A percentile compares a stretch with the other conserved stretches of the same genome.
Conservation (phyloP, 306 rosid species). For the Vigna radiata region DNA sequence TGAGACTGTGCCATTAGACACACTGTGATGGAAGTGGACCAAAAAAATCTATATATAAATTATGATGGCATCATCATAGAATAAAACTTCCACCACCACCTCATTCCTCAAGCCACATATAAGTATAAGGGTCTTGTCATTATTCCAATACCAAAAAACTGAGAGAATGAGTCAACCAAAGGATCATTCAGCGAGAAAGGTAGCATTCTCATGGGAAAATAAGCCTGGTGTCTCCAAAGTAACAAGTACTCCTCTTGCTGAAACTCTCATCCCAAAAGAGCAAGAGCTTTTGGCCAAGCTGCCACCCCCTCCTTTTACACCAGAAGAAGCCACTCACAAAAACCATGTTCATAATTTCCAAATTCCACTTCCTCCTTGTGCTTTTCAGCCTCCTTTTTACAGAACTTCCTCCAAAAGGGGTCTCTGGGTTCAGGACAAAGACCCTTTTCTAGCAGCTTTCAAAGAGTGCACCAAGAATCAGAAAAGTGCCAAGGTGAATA, state of each 20-base stretch:
- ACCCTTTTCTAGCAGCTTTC: slow-evolving; percentile 76
- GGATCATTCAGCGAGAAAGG: slow-evolving; percentile 42
- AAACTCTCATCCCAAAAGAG: slow-evolving; percentile 34
- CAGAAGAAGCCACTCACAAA: slow-evolving; percentile 26
- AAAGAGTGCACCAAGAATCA: slow-evolving; percentile 68
- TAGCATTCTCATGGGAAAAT: slow-evolving; percentile 87
- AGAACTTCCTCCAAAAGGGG: slow-evolving; percentile 59
- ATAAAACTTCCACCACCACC: slow-evolving; percentile 19
- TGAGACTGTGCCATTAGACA: slow-evolving; percentile 6
- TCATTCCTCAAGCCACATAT: background rate
- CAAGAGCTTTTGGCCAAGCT: slow-evolving; percentile 44
- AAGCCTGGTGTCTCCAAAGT: slow-evolving; percentile 68
- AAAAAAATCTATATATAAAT: slow-evolving; percentile 38
- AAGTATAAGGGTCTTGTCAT: slow-evolving; percentile 7
- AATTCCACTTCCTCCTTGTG: slow-evolving; percentile 82
- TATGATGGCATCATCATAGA: slow-evolving; percentile 5
- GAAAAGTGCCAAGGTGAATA: slow-evolving; percentile 30
- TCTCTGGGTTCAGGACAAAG: slow-evolving; percentile 54
- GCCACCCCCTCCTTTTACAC: slow-evolving; percentile 66
- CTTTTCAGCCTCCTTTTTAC: slow-evolving; percentile 61
- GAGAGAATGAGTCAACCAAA: slow-evolving; percentile 45
- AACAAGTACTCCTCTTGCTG: slow-evolving; percentile 14
- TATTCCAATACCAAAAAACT: background rate
- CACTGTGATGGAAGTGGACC: background rate
- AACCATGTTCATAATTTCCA: slow-evolving; percentile 48